Evolutionary conservation across 2,329 filamentous ascomycete species (phyloP), one percentile per base, ranked within the genome.

Genomic region (Sordariomycetes sp.): DNA sequence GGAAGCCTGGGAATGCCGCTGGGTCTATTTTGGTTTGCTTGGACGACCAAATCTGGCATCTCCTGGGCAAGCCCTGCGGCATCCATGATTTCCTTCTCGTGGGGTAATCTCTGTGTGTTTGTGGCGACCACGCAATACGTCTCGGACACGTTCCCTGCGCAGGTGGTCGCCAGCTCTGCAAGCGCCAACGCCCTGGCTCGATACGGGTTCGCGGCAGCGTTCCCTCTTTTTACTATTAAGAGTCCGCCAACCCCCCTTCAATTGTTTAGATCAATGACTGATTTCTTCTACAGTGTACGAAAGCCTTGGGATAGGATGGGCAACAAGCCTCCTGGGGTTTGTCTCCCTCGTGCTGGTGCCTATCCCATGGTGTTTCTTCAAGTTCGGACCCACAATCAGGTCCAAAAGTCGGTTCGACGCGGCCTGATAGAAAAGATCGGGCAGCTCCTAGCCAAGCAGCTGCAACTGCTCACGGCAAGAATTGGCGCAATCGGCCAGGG

Each of bases 141-240:
- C 2, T 55, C 68, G 6, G 75, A 80, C 44, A 65, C 66, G 0
- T 80, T 77, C 43, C 62, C 68, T 4, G 63, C 68, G 0, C 56
- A 61, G 11, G 66, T 70, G 8, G 66, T 75, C 1, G 75, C 76
- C 1, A 76, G 68, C 38, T 73, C 73, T 0, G 57, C 71, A 32
- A 73, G 70, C 6, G 76, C 77, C 2, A 80, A 79, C 39, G 66
- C 68, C 2, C 54, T 81, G 9, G 57, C 70, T 2, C 54, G 76
- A 17, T 81, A 79, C 40, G 50, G 51, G 0, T 59, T 79, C 7
- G 71, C 69, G 0, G 70, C 65, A 2, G 67, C 61, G 0, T 80
- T 81, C 35, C 76, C 76, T 0, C 48, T 81, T 0, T 81, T 80
- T 42, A 70, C 72, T 0, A 53, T 79, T 2, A 71, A 75, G 39